Evolutionary conservation across 805 yeast genomes (phyloP).

Genomic region (Lipomyces starkeyi): DNA sequence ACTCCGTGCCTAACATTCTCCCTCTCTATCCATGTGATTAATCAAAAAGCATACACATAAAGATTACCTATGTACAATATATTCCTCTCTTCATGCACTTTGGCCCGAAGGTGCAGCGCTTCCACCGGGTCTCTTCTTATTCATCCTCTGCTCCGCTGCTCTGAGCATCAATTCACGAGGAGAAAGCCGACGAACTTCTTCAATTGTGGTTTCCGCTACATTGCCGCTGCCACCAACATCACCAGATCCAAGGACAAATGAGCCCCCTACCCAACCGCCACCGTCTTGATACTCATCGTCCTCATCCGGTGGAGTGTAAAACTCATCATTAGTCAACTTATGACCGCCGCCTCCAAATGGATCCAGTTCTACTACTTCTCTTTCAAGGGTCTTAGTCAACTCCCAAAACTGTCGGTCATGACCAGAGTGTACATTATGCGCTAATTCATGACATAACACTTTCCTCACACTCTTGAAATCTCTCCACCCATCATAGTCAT

Average conservation of each 20-base stretch:
- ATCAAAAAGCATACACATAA: no score
- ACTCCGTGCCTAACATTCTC: no score
- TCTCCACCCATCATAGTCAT: constrained; percentile 48
- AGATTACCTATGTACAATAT: neutral
- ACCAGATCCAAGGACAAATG: constrained; percentile 34
- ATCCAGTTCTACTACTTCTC: constrained; percentile 41
- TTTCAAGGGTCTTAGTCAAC: constrained; percentile 45
- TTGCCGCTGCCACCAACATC: constrained; percentile 1
- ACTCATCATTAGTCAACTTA: constrained; percentile 23
- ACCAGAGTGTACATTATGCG: constrained; percentile 48
- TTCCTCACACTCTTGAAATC: constrained; percentile 45
- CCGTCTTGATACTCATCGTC: constrained; percentile 28
- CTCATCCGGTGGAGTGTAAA: constrained; percentile 13
- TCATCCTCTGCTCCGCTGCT: constrained; percentile 24
- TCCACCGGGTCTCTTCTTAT: constrained; percentile 3
- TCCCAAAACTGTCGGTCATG: constrained; percentile 48
- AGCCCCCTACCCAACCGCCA: constrained; percentile 35
- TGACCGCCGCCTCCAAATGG: constrained; percentile 24
- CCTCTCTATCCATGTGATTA: neutral
- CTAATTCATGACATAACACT: constrained; percentile 50
- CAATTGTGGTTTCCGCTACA: constrained; percentile 3
- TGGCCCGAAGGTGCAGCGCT: neutral
- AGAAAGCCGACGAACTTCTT: constrained; percentile 14
- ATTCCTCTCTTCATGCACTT: neutral
- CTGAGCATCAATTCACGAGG: constrained; percentile 29